Evolutionary conservation across 2,329 filamentous ascomycete species (phyloP), one percentile per base, ranked within the genome.

Genomic region (Xylariales sp.): DNA sequence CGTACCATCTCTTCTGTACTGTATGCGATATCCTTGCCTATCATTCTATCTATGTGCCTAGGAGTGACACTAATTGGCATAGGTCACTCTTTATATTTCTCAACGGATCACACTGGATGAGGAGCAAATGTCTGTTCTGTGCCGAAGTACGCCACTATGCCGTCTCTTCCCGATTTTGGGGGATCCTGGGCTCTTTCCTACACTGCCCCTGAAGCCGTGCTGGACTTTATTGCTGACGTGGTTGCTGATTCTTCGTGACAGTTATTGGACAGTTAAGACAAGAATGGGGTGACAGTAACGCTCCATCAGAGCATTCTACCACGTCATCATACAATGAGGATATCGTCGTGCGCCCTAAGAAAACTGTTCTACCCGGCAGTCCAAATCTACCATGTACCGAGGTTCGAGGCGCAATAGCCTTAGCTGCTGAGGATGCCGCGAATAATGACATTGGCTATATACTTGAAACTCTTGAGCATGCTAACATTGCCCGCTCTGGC

Each of bases 51-150:
- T 46, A 3, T 28, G 5, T 41, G 23, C 7, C 7, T 10, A 12
- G 14, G n/a, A 28, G 5, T 36, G 6, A 23, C 53, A 28, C 34
- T 56, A 30, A 52, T 3, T 10, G n/a, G 14, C 18, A 16, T 16
- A 69, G 67, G 30, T 50, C 16, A 63, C 50, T 46, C 43, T 63
- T 14, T 69, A 62, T 30, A 52, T 69, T 9, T 59, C 67, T 2
- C 66, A 56, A 36, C 39, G 64, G 6, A 55, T 14, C 1, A 45
- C 6, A 14, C 18, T 69, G 1, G 50, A 66, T 23, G 30, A 63
- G 12, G 54, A 66, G 14, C 58, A 69, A n/a, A 43, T 50, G 48
- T 57, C 59, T 9, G 63, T 49, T 46, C 4, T 69, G 28, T 52
- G 49, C 23, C 59, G 59, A 32, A 66, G 66, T 68, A 54, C n/a